Evolutionary conservation across 2,329 filamentous ascomycete genomes (phyloP).

Genomic region (Xylaria polymorpha): DNA sequence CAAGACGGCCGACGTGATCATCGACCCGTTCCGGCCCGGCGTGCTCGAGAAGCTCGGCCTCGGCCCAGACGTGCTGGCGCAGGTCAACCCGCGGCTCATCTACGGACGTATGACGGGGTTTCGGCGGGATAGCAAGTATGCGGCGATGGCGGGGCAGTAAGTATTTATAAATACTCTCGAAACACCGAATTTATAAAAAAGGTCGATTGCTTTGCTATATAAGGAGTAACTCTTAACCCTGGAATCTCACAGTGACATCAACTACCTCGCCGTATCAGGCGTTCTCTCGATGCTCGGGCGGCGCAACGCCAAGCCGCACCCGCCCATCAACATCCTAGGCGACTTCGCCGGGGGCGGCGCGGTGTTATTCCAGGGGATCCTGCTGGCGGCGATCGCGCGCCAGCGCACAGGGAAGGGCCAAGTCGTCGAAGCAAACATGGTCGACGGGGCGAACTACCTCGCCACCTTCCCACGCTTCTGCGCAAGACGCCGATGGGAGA

Average conservation of each 20-base stretch:
- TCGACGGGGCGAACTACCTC: conserved; percentile 85
- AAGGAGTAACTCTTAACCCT: too few relatives aligned
- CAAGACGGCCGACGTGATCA: conserved; percentile 76
- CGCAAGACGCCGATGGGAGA: conserved; percentile 72
- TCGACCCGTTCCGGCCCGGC: conserved; percentile 93
- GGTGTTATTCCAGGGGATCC: conserved; percentile 81
- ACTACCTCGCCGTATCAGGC: conserved; percentile 91
- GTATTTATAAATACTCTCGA: too few relatives aligned
- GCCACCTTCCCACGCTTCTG: conserved; percentile 77
- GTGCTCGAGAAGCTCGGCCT: conserved; percentile 88
- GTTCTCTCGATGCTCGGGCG: conserved; percentile 76
- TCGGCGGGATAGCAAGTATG: conserved; percentile 85
- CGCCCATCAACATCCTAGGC: conserved; percentile 85
- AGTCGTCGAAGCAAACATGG: conserved; percentile 96
- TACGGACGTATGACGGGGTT: conserved; percentile 92
- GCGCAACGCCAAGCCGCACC: conserved; percentile 74
- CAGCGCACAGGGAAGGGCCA: conserved; percentile 76
- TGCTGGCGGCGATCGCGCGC: conserved; percentile 80
- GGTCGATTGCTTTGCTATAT: too few relatives aligned
- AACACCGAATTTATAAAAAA: too few relatives aligned
- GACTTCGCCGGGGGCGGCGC: conserved; percentile 94
- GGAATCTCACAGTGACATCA: conserved; percentile 72
- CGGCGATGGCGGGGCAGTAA: conserved; percentile 83
- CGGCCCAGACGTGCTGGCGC: conserved; percentile 74
- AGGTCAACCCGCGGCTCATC: conserved; percentile 78